Conservation (phyloP, 2,329 filamentous ascomycete genomes). For the Monosporascus sp. region DNA sequence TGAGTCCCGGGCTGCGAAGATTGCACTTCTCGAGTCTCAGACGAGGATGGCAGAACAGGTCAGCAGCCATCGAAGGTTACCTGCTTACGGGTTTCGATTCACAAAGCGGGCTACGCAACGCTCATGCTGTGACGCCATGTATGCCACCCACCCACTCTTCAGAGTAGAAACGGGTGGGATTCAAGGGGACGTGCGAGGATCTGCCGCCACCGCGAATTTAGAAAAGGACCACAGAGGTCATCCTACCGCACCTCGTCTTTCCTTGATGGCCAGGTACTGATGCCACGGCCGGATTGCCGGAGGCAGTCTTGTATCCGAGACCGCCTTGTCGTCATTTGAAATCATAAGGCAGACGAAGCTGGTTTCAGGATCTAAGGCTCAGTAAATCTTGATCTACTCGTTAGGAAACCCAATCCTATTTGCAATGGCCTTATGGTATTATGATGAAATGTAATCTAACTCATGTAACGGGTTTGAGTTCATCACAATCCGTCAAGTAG, state of each 20-base stretch:
- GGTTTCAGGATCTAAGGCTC: not conserved
- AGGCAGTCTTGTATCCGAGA: not conserved
- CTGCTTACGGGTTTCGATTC: not conserved
- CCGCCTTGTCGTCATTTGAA: not conserved
- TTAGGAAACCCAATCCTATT: constrained; percentile 3
- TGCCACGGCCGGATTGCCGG: not conserved
- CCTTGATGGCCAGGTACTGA: not conserved
- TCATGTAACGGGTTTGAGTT: not conserved
- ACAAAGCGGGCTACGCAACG: not conserved
- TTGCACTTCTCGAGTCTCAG: not conserved
- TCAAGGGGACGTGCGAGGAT: no score
- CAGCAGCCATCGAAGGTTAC: not conserved
- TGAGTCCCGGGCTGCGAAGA: not conserved
- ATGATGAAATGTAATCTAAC: constrained; percentile 15
- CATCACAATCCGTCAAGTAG: constrained; percentile 5
- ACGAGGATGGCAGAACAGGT: not conserved
- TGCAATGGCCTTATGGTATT: constrained; percentile 14
- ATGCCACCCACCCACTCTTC: not conserved
- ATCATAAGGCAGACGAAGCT: not conserved
- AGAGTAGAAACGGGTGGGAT: not conserved
- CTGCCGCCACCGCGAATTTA: not conserved
- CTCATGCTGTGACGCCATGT: not conserved
- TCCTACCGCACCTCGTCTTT: not conserved
- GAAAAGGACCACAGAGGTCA: not conserved
- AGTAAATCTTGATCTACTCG: not conserved